These are phyloP conservation scores for Candida taoyuanica DNA, from an alignment of 805 yeast genomes.

Conservation along the genomic window DNA sequence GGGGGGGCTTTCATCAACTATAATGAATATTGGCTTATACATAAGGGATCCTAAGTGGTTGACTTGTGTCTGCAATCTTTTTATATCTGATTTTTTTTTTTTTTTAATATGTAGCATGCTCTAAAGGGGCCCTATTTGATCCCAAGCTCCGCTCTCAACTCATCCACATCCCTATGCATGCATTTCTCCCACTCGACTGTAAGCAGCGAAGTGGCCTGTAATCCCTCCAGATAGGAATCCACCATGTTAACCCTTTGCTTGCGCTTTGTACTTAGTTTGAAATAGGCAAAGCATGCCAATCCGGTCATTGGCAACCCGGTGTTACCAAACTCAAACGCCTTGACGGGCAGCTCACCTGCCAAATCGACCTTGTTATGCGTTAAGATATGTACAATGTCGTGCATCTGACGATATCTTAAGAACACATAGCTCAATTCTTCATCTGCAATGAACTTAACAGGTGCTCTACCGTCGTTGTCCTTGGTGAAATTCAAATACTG, in stretches of 20 bases:
- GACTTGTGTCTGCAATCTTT: no score
- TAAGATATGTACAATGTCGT: conserved; percentile 92
- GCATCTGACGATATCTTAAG: conserved; percentile 93
- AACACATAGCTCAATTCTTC: conserved; percentile 89
- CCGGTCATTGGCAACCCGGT: conserved; percentile 96
- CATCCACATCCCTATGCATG: conserved; percentile 66
- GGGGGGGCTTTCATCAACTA: no score
- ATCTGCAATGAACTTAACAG: conserved; percentile 83
- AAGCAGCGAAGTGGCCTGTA: conserved; percentile 68
- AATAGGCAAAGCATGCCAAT: conserved; percentile 81
- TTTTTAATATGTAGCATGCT: no score
- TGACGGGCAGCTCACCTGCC: conserved; percentile 96
- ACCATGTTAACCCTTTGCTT: conserved; percentile 48
- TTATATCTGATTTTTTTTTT: no score
- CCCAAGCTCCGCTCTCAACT: conserved; percentile 65
- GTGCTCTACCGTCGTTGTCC: conserved; percentile 88
- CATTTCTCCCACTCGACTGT: conserved; percentile 91
- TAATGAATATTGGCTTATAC: no score
- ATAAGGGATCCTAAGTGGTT: no score
- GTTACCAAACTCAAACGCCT: conserved; percentile 87
- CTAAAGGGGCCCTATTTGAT: conserved; percentile 35
- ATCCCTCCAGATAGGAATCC: conserved; percentile 70
- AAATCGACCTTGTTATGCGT: conserved; percentile 85
- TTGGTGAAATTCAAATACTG: conserved; percentile 85
- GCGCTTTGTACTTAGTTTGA: conserved; percentile 61